Conservation (phyloP, 108 stramenopile genomes). For the Seminavis robusta region DNA sequence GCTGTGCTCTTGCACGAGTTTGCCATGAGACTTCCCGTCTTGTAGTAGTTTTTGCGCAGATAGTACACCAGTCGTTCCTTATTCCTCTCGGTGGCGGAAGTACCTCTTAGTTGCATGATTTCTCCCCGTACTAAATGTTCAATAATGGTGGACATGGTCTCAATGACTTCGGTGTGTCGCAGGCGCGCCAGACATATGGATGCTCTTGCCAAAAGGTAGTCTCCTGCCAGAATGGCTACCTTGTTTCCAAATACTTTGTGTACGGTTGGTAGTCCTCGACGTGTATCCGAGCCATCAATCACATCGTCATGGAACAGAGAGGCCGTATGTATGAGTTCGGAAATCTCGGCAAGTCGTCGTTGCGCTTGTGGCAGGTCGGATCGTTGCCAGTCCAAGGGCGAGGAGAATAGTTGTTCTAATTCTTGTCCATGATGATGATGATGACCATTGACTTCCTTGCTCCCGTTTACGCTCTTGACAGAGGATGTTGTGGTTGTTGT, state of each 20-base stretch:
- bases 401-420: conserved; percentile 36
- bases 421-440: conserved; percentile 35
- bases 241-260: conserved; percentile 97
- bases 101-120: conserved; percentile 90
- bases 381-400: conserved; percentile 38
- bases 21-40: conserved; percentile 97
- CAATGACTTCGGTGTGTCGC: conserved; percentile 91
- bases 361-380: conserved; percentile 69
- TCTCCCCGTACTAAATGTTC: conserved; percentile 98
- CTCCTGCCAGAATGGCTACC: conserved; percentile 97
- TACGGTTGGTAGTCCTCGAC: conserved; percentile 88
- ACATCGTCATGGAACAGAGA: conserved; percentile 97
- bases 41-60: conserved; percentile 96
- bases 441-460: neutral
- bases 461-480: neutral
- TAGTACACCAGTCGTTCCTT: conserved; percentile 75
- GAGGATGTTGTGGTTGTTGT: neutral
- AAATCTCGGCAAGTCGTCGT: conserved; percentile 94
- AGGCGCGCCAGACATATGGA: conserved; percentile 92
- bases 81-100: neutral
- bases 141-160: conserved; percentile 96
- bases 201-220: conserved; percentile 95
- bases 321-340: conserved; percentile 99
- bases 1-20: conserved; percentile 93
- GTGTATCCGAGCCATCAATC: conserved; percentile 94